These are phyloP conservation scores for Zangia roseola DNA, from an alignment of 768 basidiomycete species.

Conservation along the genomic window DNA sequence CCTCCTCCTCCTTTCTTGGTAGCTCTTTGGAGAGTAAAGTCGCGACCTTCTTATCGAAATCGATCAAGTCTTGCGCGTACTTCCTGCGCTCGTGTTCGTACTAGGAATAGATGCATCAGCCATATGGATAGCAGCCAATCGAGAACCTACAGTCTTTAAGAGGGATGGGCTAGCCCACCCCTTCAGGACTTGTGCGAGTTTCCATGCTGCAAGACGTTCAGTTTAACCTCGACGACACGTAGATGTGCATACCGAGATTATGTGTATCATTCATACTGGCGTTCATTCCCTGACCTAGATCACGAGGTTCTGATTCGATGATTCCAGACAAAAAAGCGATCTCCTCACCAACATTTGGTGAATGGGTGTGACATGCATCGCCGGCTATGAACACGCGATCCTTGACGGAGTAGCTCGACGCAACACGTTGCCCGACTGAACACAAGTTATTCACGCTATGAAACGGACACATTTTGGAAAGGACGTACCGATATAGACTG, in stretches of 20 bases:
- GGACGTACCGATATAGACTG: constrained; percentile 61
- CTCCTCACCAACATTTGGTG: constrained; percentile 56
- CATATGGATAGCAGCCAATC: not conserved
- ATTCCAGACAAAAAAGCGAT: not conserved
- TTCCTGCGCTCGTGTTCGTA: constrained; percentile 68
- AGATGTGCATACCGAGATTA: constrained; percentile 49
- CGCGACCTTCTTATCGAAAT: constrained; percentile 66
- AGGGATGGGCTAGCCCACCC: constrained; percentile 40
- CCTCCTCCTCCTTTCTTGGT: constrained; percentile 37
- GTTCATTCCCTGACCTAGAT: constrained; percentile 70
- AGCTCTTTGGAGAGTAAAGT: constrained; percentile 70
- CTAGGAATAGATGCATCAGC: constrained; percentile 31
- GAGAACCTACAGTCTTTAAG: constrained; percentile 39
- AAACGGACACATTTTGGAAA: not conserved
- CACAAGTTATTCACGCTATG: not conserved
- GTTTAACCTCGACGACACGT: constrained; percentile 39
- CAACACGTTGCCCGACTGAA: constrained; percentile 72
- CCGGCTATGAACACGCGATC: constrained; percentile 75
- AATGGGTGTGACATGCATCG: constrained; percentile 72
- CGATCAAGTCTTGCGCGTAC: constrained; percentile 70
- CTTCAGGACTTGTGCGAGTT: constrained; percentile 43
- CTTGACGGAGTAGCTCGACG: constrained; percentile 56
- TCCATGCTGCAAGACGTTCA: constrained; percentile 48
- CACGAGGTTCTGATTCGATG: not conserved
- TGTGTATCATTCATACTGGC: constrained; percentile 76